phyloP scores from a whole-genome alignment of 2,329 filamentous ascomycete species.

The Peltaster fructicola region DNA sequence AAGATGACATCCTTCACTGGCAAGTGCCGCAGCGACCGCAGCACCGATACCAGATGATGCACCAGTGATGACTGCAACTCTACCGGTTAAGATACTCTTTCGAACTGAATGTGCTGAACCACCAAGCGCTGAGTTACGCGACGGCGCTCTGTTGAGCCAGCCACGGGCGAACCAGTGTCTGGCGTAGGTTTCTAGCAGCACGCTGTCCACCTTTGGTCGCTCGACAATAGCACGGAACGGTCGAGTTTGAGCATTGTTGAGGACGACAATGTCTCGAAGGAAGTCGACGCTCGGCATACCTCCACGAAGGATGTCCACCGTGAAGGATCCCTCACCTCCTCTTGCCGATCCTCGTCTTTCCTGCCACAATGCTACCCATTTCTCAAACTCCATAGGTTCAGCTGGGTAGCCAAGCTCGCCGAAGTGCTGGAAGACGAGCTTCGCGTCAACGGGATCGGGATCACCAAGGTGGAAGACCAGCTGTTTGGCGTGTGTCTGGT shows the following conservation, averaged over 20 bases:
- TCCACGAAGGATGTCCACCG: slow-evolving; percentile 60
- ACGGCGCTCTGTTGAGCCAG: slow-evolving; percentile 51
- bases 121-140: slow-evolving; percentile 28
- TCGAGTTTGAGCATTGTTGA: slow-evolving; percentile 52
- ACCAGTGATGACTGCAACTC: slow-evolving; percentile 60
- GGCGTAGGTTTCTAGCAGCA: slow-evolving; percentile 59
- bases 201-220: slow-evolving; percentile 50
- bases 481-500: slow-evolving; percentile 44
- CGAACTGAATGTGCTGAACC: slow-evolving; percentile 27
- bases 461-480: slow-evolving; percentile 59
- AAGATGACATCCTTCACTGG: slow-evolving; percentile 52
- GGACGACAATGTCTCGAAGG: slow-evolving; percentile 51
- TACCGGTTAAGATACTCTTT: slow-evolving; percentile 45
- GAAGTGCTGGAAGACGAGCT: slow-evolving; percentile 46
- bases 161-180: slow-evolving; percentile 67
- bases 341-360: slow-evolving; percentile 48
- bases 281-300: slow-evolving; percentile 65
- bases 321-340: slow-evolving; percentile 54
- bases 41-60: slow-evolving; percentile 67
- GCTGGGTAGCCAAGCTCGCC: slow-evolving; percentile 53
- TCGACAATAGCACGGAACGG: slow-evolving; percentile 41
- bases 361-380: slow-evolving; percentile 59
- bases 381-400: slow-evolving; percentile 46
- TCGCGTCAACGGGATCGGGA: slow-evolving; percentile 49
- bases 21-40: slow-evolving; percentile 51